Evolutionary conservation across 768 basidiomycete genomes (phyloP).

Genomic region (Suillus plorans): DNA sequence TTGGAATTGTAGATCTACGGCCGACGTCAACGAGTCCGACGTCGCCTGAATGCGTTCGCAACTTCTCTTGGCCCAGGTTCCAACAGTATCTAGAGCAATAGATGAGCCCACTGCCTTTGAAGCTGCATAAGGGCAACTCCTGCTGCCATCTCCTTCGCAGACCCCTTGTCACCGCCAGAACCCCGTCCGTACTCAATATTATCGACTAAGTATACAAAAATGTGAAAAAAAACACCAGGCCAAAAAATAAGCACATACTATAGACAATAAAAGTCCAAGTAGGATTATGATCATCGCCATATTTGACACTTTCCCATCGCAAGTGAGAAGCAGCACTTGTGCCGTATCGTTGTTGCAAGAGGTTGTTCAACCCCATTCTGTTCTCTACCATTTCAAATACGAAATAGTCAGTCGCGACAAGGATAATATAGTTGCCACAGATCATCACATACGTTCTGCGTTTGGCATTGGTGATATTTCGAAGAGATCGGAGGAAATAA

Average conservation of each 20-base stretch:
- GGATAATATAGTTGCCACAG: neutral
- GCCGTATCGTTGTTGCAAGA: conserved; percentile 31
- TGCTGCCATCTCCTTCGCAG: conserved; percentile 31
- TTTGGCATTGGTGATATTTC: neutral
- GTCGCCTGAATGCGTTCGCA: too few species aligned
- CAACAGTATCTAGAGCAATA: neutral
- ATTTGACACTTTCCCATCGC: conserved; percentile 23
- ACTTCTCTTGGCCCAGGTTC: too few species aligned
- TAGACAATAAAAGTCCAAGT: conserved; percentile 26
- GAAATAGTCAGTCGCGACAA: neutral
- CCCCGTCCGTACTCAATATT: conserved; percentile 28
- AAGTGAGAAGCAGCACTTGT: conserved; percentile 25
- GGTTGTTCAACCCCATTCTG: conserved; percentile 30
- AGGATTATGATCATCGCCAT: conserved; percentile 24
- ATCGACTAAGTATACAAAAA: conserved; percentile 17
- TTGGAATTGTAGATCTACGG: too few species aligned
- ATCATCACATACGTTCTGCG: neutral
- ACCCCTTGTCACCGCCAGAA: conserved; percentile 24
- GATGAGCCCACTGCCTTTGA: conserved; percentile 16
- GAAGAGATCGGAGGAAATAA: neutral
- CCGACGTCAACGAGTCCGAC: too few species aligned
- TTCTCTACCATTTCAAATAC: neutral
- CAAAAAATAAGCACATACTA: conserved; percentile 15
- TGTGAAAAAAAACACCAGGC: conserved; percentile 3
- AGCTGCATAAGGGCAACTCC: conserved; percentile 26